Conservation (phyloP, 257 asterid species). For the Nicotiana tomentosiformis region DNA sequence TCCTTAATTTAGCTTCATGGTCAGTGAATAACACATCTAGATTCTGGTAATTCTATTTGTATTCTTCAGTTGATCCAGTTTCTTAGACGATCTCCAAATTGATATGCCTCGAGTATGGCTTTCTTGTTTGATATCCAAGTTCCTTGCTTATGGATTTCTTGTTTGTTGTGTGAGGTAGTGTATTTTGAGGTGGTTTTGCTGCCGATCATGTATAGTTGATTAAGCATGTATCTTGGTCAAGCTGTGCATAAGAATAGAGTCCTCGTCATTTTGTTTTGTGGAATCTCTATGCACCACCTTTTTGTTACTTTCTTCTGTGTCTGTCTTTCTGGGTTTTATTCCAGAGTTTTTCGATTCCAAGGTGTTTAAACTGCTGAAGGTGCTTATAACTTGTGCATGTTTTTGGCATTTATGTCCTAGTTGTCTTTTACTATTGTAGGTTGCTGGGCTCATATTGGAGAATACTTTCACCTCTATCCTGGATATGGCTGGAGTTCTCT, state of each 20-base stretch:
- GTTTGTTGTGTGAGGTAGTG: neutral
- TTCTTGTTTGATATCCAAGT: neutral
- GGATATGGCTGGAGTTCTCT: slow-evolving; percentile 95
- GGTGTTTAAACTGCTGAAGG: neutral
- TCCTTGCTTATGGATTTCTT: neutral
- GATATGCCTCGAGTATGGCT: neutral
- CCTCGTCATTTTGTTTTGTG: neutral
- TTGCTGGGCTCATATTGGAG: slow-evolving; percentile 75
- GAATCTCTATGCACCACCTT: neutral
- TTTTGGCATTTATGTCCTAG: slow-evolving; percentile 6
- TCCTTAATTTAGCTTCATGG: neutral
- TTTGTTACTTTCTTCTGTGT: neutral
- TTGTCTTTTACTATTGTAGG: slow-evolving; percentile 37
- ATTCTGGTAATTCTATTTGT: neutral
- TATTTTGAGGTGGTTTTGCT: neutral
- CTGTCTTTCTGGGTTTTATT: neutral
- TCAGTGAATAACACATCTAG: neutral
- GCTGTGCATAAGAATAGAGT: neutral
- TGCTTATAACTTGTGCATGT: neutral
- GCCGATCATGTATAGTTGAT: neutral
- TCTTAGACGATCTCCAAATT: neutral
- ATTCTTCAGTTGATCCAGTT: neutral
- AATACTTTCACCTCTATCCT: slow-evolving; percentile 96
- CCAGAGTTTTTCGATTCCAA: neutral
- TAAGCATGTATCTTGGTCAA: slow-evolving; percentile 5